Base-by-base conservation (phyloP, 257 asterid species). In the Oldenlandia corymbosa region DNA sequence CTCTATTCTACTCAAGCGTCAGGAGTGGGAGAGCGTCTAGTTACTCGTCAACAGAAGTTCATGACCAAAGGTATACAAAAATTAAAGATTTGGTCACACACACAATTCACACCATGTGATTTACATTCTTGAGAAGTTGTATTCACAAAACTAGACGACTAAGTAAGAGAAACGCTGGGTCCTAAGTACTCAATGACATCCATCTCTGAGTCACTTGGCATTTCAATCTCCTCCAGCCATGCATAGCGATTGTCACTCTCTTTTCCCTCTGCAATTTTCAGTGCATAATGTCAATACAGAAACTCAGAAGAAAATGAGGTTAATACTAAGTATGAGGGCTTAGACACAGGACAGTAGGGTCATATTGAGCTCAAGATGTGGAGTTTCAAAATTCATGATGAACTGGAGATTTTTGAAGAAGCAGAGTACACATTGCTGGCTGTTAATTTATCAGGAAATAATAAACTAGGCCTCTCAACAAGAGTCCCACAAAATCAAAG, bases 151-250 rank as follows among this genome's bases (percentile, higher is more conserved):
- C 21, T 28, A 5, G 26, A 45, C n/a, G 56, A 46, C 45, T 61
- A 39, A 31, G 60, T 27, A 32, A 61, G 62, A 37, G 62, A 27
- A 62, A 88, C 80, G 62, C 75, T 73, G 10, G 96, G 96, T 13
- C 96, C 96, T 83, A 74, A 67, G 62, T 88, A 86, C 68, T 71
- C 80, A 47, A 88, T 84, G 9, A 76, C 79, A 49, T 86, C 95
- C 96, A 88, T 88, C 71, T 88, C 85, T 18, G 95, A 84, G 63
- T 88, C 96, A 47, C 71, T 48, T 0, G 92, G 92, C 74, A 69
- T 77, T 48, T 84, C 84, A 12, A 81, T 78, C 72, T 88, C 87
- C 68, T 84, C 80, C 10, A 88, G 80, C 95, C 87, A 86, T 60
- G 75, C 84, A 20, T 70, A 83, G 32, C 71, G 13, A 27, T 59